Evolutionary conservation across 2,329 filamentous ascomycete species (phyloP).

Genomic region (Neocatenulostroma microsporum): DNA sequence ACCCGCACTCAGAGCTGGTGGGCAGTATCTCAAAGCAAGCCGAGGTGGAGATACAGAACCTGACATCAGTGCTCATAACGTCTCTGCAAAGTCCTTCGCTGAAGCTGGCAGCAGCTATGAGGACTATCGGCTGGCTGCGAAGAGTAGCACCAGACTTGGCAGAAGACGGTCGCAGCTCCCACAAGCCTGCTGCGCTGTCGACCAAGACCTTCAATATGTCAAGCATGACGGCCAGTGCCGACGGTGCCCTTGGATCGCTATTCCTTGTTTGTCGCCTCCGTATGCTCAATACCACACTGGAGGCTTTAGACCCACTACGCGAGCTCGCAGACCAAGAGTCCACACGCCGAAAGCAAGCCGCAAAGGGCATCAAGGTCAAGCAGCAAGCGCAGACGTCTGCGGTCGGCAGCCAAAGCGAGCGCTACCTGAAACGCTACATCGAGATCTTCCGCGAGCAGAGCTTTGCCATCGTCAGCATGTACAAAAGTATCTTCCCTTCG

Average conservation of each 20-base stretch:
- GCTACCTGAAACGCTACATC: constrained; percentile 89
- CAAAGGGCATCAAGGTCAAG: constrained; percentile 25
- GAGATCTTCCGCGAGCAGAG: constrained; percentile 97
- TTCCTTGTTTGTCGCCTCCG: constrained; percentile 81
- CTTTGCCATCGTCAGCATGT: constrained; percentile 92
- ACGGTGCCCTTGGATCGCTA: constrained; percentile 69
- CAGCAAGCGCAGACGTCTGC: constrained; percentile 32
- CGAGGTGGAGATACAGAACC: constrained; percentile 77
- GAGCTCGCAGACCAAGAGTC: constrained; percentile 86
- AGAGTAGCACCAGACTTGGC: constrained; percentile 77
- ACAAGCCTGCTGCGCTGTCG: constrained; percentile 20
- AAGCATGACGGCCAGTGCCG: constrained; percentile 25
- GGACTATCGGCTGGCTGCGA: constrained; percentile 84
- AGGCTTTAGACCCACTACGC: constrained; percentile 74
- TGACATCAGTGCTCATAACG: constrained; percentile 75
- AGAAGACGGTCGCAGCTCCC: constrained; percentile 15
- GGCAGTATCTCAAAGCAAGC: constrained; percentile 66
- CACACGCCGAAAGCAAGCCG: constrained; percentile 32
- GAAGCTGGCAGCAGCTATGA: constrained; percentile 81
- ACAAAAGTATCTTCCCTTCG: constrained; percentile 75
- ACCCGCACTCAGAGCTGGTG: constrained; percentile 70
- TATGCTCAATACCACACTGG: constrained; percentile 70
- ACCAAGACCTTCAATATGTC: constrained; percentile 23
- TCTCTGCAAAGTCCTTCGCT: constrained; percentile 69
- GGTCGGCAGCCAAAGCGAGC: constrained; percentile 84